phyloP scores from a whole-genome alignment of 2,329 filamentous ascomycete genomes.

The Cladobotryum mycophilum region DNA sequence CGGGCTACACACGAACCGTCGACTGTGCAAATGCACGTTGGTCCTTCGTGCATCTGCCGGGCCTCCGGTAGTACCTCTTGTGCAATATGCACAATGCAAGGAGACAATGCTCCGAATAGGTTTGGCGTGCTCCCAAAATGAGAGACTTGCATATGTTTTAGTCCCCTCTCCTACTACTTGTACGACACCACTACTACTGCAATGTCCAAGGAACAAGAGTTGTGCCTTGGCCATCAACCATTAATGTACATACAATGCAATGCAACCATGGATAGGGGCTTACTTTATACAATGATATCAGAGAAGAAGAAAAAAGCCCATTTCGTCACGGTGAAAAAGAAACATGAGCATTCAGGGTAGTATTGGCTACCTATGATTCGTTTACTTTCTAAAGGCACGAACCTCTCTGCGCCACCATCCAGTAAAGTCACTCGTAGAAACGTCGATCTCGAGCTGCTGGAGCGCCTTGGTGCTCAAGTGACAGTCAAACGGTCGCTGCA shows the following conservation, averaged over 20 bases:
- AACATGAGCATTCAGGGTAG: neutral
- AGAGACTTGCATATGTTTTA: too few relatives aligned
- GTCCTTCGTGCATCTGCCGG: too few relatives aligned
- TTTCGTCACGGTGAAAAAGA: neutral
- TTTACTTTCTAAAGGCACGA: constrained; percentile 51
- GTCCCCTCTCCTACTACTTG: too few relatives aligned
- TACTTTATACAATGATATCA: too few relatives aligned
- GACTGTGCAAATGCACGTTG: neutral
- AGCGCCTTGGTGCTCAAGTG: constrained; percentile 74
- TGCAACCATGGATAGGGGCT: too few relatives aligned
- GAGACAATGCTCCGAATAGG: neutral
- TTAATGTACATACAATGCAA: too few relatives aligned
- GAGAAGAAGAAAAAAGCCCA: too few relatives aligned
- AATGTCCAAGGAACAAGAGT: too few relatives aligned
- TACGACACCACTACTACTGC: too few relatives aligned
- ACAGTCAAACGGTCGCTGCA: constrained; percentile 80
- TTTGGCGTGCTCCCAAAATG: too few relatives aligned
- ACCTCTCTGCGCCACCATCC: constrained; percentile 72
- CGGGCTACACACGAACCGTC: neutral
- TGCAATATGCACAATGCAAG: neutral
- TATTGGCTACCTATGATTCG: neutral
- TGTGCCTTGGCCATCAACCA: too few relatives aligned
- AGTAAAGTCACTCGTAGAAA: constrained; percentile 67
- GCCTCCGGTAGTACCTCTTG: neutral
- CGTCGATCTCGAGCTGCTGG: constrained; percentile 66